Evolutionary conservation across 495 filamentous ascomycete species (phyloP), one percentile per base, ranked within the genome.

Genomic region (Neurospora sublineolata): DNA sequence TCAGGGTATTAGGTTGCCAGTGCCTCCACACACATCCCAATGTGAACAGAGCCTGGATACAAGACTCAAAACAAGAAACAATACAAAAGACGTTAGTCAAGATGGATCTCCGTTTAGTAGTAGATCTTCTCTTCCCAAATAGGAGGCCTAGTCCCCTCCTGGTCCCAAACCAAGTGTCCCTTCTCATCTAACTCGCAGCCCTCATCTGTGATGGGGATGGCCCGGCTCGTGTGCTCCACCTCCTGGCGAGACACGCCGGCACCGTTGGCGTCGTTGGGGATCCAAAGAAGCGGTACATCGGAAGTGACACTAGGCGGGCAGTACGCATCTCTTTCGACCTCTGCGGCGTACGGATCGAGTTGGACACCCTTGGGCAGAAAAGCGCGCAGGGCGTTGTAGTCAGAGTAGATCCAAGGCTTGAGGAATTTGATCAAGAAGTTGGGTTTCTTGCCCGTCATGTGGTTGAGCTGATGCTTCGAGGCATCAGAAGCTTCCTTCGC

Each of bases 161-260:
- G 80, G 75, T 93, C 89, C 93, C 94, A 96, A 41, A 86, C 80
- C 73, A 97, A 80, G 73, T 89, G 90, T 70, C 90, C 90, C 79
- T 96, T 92, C 78, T 92, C 92, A 77, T 93, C 89, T 67, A 97
- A 82, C 73, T 84, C 88, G 41, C 93, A 91, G 30, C 91, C 92
- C 77, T 96, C 91, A 80, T 97, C 93, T 0, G 91, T 93, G 74
- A 93, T 94, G 4, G 88, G 86, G 67, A 97, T 91, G 46, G 92
- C 89, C 72, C 86, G 86, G 74, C 83, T 82, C 18, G 89, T 92
- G 76, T 94, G 90, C 20, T 82, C 82, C 67, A 94, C 83, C 83
- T 97, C 94, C 81, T 94, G 90, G 79, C 84, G 85, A 52, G 88
- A 91, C 46, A 97, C 85, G 68, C 94, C 94, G 71, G 90, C 83